These are phyloP conservation scores for Dendrothele bispora DNA, from an alignment of 768 basidiomycete species.

Conservation along the genomic window DNA sequence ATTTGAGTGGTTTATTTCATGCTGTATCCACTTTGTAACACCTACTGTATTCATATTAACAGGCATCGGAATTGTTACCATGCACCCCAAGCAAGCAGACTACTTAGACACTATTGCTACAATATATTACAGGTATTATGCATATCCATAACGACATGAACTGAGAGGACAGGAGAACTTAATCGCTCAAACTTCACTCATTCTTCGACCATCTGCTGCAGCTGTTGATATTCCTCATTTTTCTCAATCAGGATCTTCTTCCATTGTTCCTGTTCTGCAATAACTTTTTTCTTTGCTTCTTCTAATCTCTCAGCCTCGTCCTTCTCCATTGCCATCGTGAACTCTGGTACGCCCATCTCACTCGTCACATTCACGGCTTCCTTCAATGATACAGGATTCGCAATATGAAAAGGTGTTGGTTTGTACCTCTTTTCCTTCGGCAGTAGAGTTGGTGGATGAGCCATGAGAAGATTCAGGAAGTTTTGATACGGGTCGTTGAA, in stretches of 20 bases:
- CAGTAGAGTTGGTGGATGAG: slow-evolving; percentile 82
- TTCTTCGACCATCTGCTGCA: slow-evolving; percentile 70
- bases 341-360: slow-evolving; percentile 77
- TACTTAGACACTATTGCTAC: not conserved
- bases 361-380: too few species aligned
- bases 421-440: slow-evolving; percentile 60
- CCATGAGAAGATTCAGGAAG: slow-evolving; percentile 78
- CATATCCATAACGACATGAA: not conserved
- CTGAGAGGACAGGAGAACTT: too few species aligned
- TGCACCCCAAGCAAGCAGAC: not conserved
- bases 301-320: slow-evolving; percentile 84
- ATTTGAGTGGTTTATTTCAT: not conserved
- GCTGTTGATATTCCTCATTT: slow-evolving; percentile 75
- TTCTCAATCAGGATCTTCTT: slow-evolving; percentile 66
- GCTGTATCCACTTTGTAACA: too few species aligned
- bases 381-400: slow-evolving; percentile 62
- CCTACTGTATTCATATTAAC: too few species aligned
- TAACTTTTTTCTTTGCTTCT: slow-evolving; percentile 65
- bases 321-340: slow-evolving; percentile 80
- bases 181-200: too few species aligned
- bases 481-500: slow-evolving; percentile 91
- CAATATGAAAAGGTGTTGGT: slow-evolving; percentile 72
- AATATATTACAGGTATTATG: not conserved
- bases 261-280: slow-evolving; percentile 79
- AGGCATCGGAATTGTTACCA: too few species aligned